Conservation (phyloP, 768 basidiomycete species). For the Inosperma sp. region DNA sequence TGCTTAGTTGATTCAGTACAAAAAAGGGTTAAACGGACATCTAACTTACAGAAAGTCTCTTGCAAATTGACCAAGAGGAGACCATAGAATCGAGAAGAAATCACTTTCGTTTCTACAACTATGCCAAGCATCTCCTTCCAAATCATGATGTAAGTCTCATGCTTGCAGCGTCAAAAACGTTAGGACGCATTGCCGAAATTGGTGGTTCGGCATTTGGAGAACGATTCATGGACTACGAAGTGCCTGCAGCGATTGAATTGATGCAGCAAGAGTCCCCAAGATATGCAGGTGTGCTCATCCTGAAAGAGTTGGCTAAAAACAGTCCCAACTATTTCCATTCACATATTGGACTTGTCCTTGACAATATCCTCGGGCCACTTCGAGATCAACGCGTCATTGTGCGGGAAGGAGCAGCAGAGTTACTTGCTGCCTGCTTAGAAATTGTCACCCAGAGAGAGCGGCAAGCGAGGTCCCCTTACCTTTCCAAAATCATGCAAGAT, state of each 20-base stretch:
- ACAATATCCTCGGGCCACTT: conserved; percentile 87
- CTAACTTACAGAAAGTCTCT: conserved; percentile 53
- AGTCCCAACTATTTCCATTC: conserved; percentile 85
- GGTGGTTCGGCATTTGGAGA: conserved; percentile 84
- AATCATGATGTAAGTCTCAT: conserved; percentile 91
- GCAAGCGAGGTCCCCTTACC: conserved; percentile 57
- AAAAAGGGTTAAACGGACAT: conserved; percentile 9
- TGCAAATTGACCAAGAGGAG: conserved; percentile 75
- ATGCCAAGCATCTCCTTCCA: conserved; percentile 88
- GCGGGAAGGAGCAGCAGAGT: conserved; percentile 87
- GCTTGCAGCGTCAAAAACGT: conserved; percentile 89
- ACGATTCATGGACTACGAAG: conserved; percentile 85
- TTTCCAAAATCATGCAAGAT: conserved; percentile 82
- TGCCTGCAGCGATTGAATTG: conserved; percentile 76
- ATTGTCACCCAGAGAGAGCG: conserved; percentile 77
- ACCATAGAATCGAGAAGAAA: conserved; percentile 75
- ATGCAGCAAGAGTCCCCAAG: conserved; percentile 80
- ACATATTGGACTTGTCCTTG: conserved; percentile 83
- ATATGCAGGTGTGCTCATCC: conserved; percentile 89
- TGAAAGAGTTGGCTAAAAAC: conserved; percentile 90
- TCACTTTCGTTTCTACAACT: conserved; percentile 85
- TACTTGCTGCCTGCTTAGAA: conserved; percentile 88
- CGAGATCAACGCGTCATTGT: conserved; percentile 88
- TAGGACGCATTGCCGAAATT: conserved; percentile 81
- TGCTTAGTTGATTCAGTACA: background rate